phyloP scores from a whole-genome alignment of 257 asterid species.

The Striga asiatica region DNA sequence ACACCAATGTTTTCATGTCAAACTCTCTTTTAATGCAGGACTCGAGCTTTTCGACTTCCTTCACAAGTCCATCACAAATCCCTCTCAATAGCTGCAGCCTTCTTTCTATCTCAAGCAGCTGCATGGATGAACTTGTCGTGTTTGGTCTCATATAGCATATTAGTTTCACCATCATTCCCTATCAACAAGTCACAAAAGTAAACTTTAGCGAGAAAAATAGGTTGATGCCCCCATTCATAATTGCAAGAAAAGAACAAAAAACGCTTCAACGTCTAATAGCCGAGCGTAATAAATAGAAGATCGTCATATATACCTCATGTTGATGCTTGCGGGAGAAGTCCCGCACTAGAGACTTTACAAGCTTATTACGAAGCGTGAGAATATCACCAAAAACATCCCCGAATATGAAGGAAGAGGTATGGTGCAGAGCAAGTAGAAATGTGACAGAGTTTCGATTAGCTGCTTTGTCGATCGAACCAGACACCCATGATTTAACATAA shows the following conservation, averaged over 20 bases:
- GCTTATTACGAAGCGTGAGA: conserved; percentile 48
- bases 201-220: neutral
- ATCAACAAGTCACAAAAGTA: conserved; percentile 15
- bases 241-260: no score
- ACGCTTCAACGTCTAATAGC: neutral
- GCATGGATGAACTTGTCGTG: conserved; percentile 4
- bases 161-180: conserved; percentile 68
- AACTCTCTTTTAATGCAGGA: conserved; percentile 17
- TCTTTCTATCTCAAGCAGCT: conserved; percentile 24
- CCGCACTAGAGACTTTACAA: conserved; percentile 54
- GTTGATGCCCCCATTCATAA: neutral
- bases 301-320: conserved; percentile 49
- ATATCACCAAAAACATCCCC: conserved; percentile 21
- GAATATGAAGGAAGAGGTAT: conserved; percentile 65
- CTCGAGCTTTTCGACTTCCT: conserved; percentile 44
- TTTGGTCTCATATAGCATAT: conserved; percentile 32
- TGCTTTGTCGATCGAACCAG: conserved; percentile 85
- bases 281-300: neutral
- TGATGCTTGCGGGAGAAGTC: conserved; percentile 61
- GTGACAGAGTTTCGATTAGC: conserved; percentile 45
- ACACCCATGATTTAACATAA: conserved; percentile 68
- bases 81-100: conserved; percentile 51
- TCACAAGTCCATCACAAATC: conserved; percentile 43
- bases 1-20: neutral
- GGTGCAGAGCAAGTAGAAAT: conserved; percentile 62